Conservation (phyloP, 2,329 filamentous ascomycete species). For the Botrytis galanthina region DNA sequence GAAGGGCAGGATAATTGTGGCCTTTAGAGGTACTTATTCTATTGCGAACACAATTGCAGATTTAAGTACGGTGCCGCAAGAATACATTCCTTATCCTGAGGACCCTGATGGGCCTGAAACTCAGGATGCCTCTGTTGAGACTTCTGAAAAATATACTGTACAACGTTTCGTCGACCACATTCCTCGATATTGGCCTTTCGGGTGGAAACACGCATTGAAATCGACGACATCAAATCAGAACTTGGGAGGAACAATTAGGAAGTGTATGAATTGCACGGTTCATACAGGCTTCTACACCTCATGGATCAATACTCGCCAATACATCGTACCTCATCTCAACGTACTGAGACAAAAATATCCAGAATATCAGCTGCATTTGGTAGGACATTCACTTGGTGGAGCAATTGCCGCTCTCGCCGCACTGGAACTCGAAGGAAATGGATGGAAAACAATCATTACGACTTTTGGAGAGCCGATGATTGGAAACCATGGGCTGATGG, state of each 20-base stretch:
- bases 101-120: constrained; percentile 39
- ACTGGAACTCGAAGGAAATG: constrained; percentile 72
- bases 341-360: constrained; percentile 60
- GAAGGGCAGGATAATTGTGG: constrained; percentile 66
- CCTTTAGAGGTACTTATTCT: constrained; percentile 93
- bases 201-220: neutral
- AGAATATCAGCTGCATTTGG: constrained; percentile 69
- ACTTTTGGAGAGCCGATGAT: constrained; percentile 87
- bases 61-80: constrained; percentile 82
- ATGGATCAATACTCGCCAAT: constrained; percentile 71
- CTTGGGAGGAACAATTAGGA: constrained; percentile 28
- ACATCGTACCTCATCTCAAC: constrained; percentile 66
- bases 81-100: constrained; percentile 80
- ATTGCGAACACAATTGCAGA: constrained; percentile 89
- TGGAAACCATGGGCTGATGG: constrained; percentile 55
- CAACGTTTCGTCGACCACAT: neutral
- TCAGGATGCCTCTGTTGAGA: neutral
- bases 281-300: constrained; percentile 86
- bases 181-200: neutral
- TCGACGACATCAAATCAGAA: neutral
- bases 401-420: constrained; percentile 86
- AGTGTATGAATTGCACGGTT: constrained; percentile 84
- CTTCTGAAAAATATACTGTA: neutral
- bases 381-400: constrained; percentile 87
- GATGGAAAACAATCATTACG: constrained; percentile 74